A percentile compares a stretch with the other conserved stretches of the same genome.
These are phyloP conservation scores for Fragilaria radians DNA, from an alignment of 108 stramenopile species.

Conservation along the genomic window DNA sequence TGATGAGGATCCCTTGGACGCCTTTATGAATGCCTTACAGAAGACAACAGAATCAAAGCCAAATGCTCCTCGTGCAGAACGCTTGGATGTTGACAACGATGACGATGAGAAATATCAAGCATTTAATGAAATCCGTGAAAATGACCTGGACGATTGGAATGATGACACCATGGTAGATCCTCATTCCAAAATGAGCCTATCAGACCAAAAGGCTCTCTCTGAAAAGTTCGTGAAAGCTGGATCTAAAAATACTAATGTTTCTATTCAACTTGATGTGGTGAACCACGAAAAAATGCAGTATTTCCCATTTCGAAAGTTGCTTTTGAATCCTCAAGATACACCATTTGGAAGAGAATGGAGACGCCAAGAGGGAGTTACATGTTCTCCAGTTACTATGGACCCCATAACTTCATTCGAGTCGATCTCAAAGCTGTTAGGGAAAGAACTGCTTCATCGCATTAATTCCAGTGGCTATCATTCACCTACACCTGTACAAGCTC, in stretches of 20 bases:
- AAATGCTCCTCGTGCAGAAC: slow-evolving; percentile 2
- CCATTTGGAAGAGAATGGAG: slow-evolving; percentile 44
- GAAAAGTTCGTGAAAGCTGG: background rate
- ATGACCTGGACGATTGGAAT: too few species aligned
- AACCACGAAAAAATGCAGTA: slow-evolving; percentile 23
- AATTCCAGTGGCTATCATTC: slow-evolving; percentile 35
- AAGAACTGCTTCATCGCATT: slow-evolving; percentile 24
- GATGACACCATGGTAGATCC: too few species aligned
- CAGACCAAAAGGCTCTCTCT: background rate
- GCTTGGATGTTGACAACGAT: slow-evolving; percentile 73
- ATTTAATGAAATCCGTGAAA: too few species aligned
- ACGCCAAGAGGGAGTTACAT: slow-evolving; percentile 37
- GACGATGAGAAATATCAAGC: slow-evolving; percentile 83
- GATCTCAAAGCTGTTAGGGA: slow-evolving; percentile 21
- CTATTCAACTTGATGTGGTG: slow-evolving; percentile 23
- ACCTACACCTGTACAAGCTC: slow-evolving; percentile 94
- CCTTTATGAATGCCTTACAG: slow-evolving; percentile 69
- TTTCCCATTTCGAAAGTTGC: slow-evolving; percentile 14
- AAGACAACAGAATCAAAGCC: background rate
- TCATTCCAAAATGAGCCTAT: too few species aligned
- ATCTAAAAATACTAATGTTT: slow-evolving; percentile 10
- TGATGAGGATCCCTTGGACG: slow-evolving; percentile 78
- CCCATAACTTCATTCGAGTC: slow-evolving; percentile 46
- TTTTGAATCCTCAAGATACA: slow-evolving; percentile 9
- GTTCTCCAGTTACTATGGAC: slow-evolving; percentile 36